Percentiles rank a stretch among this genome's conserved stretches.
Conservation (phyloP, 352 stramenopile species). For the Globisporangium parvum region DNA sequence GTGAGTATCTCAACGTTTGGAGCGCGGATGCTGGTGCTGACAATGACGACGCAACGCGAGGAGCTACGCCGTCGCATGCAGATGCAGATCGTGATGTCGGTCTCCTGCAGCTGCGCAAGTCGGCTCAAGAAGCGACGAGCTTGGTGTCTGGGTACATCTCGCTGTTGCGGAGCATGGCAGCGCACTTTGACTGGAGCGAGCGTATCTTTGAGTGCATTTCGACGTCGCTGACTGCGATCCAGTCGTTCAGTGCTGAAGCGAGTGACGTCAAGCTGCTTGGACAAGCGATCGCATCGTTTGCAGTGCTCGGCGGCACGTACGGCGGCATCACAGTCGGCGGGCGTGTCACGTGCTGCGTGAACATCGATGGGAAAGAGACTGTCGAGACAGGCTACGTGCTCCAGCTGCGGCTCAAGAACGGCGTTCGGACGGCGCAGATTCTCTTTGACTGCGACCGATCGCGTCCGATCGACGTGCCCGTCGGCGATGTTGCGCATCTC, state of each 20-base stretch:
- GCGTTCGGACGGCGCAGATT: slow-evolving; percentile 36
- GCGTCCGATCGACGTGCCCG: slow-evolving; percentile 45
- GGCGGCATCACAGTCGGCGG: slow-evolving; percentile 40
- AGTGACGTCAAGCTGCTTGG: slow-evolving; percentile 10
- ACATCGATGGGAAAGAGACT: slow-evolving; percentile 66
- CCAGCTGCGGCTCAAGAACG: slow-evolving; percentile 37
- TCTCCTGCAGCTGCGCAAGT: slow-evolving; percentile 33
- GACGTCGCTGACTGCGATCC: slow-evolving; percentile 8
- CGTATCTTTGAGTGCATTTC: slow-evolving; percentile 24
- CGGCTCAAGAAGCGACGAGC: slow-evolving; percentile 33
- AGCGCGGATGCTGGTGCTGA: not conserved
- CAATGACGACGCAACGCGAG: slow-evolving; percentile 4
- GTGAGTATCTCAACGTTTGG: slow-evolving; percentile 40
- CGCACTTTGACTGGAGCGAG: slow-evolving; percentile 25
- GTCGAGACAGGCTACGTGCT: slow-evolving; percentile 66
- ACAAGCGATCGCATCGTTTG: slow-evolving; percentile 31
- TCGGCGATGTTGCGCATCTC: slow-evolving; percentile 40
- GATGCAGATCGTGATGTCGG: not conserved
- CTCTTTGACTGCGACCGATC: slow-evolving; percentile 63
- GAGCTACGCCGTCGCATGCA: not conserved
- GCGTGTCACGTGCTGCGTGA: slow-evolving; percentile 66
- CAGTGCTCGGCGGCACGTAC: slow-evolving; percentile 53
- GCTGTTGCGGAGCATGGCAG: slow-evolving; percentile 31
- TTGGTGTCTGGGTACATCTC: slow-evolving; percentile 42
- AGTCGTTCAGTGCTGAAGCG: not conserved